Percentiles rank a stretch among this genome's conserved stretches.
These are phyloP conservation scores for Heterobasidion occidentale DNA, from an alignment of 1,284 basidiomycete species.

Conservation along the genomic window DNA sequence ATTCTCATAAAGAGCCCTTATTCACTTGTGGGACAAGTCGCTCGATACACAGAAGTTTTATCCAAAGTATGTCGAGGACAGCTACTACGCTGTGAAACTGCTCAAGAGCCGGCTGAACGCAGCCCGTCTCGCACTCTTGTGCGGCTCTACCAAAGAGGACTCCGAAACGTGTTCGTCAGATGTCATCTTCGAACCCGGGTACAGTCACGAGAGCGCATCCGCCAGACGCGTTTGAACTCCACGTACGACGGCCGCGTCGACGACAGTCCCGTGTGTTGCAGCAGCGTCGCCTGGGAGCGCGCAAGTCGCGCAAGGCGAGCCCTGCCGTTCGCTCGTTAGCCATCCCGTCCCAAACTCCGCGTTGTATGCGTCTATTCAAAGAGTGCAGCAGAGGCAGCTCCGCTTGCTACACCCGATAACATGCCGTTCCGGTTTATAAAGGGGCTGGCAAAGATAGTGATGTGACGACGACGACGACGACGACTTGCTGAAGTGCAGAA, in stretches of 20 bases:
- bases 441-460: not conserved
- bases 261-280: not conserved
- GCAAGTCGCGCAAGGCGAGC: not conserved
- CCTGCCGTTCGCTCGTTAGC: not conserved
- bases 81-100: too few relatives aligned
- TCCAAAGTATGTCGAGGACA: too few relatives aligned
- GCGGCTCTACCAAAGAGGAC: too few relatives aligned
- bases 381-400: not conserved
- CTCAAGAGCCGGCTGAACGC: too few relatives aligned
- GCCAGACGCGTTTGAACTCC: not conserved
- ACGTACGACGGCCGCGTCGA: not conserved
- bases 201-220: not conserved
- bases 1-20: too few relatives aligned
- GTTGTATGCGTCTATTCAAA: not conserved
- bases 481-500: not conserved
- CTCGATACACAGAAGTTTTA: too few relatives aligned
- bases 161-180: not conserved
- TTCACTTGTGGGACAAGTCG: too few relatives aligned
- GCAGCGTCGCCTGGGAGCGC: not conserved
- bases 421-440: not conserved
- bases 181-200: not conserved
- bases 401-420: not conserved
- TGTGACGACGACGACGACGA: not conserved
- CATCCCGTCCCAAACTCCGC: not conserved
- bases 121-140: too few relatives aligned